phyloP scores from a whole-genome alignment of 176 grass and related monocot species.

The Bolboschoenus planiculmis region DNA sequence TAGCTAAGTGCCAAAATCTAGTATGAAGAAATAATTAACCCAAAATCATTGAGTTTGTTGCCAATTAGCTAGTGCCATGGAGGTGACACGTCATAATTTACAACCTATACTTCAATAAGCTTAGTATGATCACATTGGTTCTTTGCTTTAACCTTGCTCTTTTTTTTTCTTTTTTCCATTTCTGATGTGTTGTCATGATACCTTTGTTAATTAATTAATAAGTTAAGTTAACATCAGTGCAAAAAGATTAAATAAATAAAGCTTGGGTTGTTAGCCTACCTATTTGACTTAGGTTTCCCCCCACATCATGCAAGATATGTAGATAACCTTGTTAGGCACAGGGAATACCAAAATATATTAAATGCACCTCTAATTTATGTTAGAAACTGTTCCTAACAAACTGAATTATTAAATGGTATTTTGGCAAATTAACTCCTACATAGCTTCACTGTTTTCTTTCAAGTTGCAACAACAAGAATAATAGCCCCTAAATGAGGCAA shows the following conservation, averaged over 20 bases:
- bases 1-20: no score
- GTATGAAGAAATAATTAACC: background rate
- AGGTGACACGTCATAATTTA: background rate
- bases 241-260: background rate
- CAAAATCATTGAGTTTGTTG: conserved; percentile 14
- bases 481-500: background rate
- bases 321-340: background rate
- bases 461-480: background rate
- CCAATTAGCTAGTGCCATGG: background rate
- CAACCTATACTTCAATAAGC: background rate
- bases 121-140: background rate
- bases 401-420: background rate
- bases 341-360: background rate
- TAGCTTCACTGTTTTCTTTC: background rate
- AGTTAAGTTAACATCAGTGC: background rate
- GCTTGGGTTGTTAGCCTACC: conserved; percentile 2
- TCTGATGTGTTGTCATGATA: background rate
- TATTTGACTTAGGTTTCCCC: background rate
- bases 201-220: no score
- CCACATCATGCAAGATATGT: background rate
- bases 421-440: background rate
- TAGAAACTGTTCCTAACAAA: background rate
- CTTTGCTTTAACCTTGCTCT: background rate
- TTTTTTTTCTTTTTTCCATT: background rate
- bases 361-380: background rate